A percentile compares a stretch with the other conserved stretches of the same genome.
Evolutionary conservation across 2,329 filamentous ascomycete species (phyloP).

Genomic region (Clonostachys rhizophaga): DNA sequence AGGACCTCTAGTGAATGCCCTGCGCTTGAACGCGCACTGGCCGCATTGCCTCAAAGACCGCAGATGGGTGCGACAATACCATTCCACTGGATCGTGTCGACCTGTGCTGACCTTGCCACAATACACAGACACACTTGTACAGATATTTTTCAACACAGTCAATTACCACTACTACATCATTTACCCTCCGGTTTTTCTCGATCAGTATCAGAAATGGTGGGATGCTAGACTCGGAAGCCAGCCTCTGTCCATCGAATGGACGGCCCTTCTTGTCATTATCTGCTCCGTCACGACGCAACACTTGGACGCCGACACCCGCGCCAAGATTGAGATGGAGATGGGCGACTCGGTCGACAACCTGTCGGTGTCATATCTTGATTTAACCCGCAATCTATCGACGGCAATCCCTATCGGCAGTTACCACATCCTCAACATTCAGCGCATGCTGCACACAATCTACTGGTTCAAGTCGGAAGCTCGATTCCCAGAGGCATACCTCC

Average conservation of each 20-base stretch:
- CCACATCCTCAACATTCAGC: slow-evolving; percentile 18
- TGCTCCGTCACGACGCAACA: slow-evolving; percentile 21
- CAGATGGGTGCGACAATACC: slow-evolving; percentile 14
- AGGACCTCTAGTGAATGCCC: slow-evolving; percentile 2
- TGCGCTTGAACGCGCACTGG: slow-evolving; percentile 13
- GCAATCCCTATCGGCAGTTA: slow-evolving; percentile 17
- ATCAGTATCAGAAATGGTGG: slow-evolving; percentile 23
- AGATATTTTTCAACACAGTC: slow-evolving; percentile 18
- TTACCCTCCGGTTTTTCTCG: slow-evolving; percentile 17
- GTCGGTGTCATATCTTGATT: slow-evolving; percentile 14
- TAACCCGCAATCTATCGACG: slow-evolving; percentile 14
- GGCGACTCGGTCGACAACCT: slow-evolving; percentile 9
- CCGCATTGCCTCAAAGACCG: slow-evolving; percentile 13
- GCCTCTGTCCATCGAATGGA: slow-evolving; percentile 18
- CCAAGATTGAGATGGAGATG: slow-evolving; percentile 11
- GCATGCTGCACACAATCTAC: slow-evolving; percentile 19
- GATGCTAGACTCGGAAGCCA: slow-evolving; percentile 8
- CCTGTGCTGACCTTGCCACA: background rate
- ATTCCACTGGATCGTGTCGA: background rate
- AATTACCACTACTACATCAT: slow-evolving; percentile 26
- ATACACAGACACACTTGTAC: slow-evolving; percentile 16
- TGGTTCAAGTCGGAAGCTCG: slow-evolving; percentile 24
- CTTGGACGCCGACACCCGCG: slow-evolving; percentile 10
- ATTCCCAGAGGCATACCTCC: slow-evolving; percentile 22
- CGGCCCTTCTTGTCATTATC: slow-evolving; percentile 18